These are phyloP conservation scores for Botrytis cinerea DNA, from an alignment of 2,329 filamentous ascomycete species.

Conservation along the genomic window DNA sequence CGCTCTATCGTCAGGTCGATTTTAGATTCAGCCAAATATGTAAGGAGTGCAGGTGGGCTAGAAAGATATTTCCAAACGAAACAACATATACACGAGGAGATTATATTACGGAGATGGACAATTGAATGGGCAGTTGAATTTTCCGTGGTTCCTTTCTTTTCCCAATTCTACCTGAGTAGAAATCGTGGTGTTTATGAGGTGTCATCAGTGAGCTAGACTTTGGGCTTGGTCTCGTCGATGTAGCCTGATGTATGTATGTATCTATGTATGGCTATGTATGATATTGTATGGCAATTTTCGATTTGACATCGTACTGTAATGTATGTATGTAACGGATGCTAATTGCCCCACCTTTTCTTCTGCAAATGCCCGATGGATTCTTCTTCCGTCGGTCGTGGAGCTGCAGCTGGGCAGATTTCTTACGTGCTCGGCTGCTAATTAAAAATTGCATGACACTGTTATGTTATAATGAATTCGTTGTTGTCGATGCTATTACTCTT, in stretches of 20 bases:
- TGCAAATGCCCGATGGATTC: slow-evolving; percentile 17
- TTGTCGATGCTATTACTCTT: not conserved
- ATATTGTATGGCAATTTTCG: slow-evolving; percentile 14
- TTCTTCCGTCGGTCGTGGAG: slow-evolving; percentile 20
- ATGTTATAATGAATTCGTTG: not conserved
- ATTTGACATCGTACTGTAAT: slow-evolving; percentile 1
- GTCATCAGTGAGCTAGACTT: slow-evolving; percentile 4
- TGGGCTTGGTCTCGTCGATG: slow-evolving; percentile 9
- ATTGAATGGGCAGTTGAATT: not conserved
- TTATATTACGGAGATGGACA: not conserved
- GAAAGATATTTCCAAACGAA: not conserved
- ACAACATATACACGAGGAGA: not conserved
- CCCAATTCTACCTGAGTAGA: not conserved
- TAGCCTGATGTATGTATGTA: slow-evolving; percentile 19
- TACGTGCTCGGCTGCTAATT: slow-evolving; percentile 14
- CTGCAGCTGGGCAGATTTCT: slow-evolving; percentile 17
- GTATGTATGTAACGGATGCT: slow-evolving; percentile 14
- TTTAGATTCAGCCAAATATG: slow-evolving; percentile 14
- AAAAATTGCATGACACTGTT: not conserved
- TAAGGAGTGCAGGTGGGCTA: not conserved
- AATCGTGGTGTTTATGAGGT: not conserved
- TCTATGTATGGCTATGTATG: not conserved
- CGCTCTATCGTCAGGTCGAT: not conserved
- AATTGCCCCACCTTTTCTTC: slow-evolving; percentile 21
- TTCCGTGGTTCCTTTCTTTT: not conserved